Evolutionary conservation across 2,329 filamentous ascomycete genomes (phyloP).

Genomic region (Fusarium humuli): DNA sequence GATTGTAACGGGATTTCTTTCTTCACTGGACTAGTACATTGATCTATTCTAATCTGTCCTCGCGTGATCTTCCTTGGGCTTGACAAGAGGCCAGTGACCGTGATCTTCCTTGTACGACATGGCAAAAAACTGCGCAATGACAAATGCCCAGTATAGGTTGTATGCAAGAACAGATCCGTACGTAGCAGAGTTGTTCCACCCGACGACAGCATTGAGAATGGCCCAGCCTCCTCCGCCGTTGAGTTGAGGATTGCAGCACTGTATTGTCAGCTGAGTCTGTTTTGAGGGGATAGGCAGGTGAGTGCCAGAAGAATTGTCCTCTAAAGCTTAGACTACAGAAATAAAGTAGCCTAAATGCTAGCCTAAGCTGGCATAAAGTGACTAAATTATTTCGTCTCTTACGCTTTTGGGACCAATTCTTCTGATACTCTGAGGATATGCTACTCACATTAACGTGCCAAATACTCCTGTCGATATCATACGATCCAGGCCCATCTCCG

Average conservation of each 20-base stretch:
- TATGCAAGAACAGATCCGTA: constrained; percentile 89
- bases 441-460: constrained; percentile 85
- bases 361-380: too few species aligned
- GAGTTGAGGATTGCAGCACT: constrained; percentile 81
- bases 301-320: too few species aligned
- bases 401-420: too few species aligned
- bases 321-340: too few species aligned
- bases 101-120: constrained; percentile 75
- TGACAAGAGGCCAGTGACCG: constrained; percentile 61
- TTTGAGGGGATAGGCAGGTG: too few species aligned
- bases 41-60: constrained; percentile 14
- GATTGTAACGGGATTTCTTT: constrained; percentile 33
- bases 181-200: constrained; percentile 90
- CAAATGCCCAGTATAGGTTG: constrained; percentile 85
- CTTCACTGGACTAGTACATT: not conserved
- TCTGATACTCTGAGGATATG: too few species aligned
- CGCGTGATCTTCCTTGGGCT: constrained; percentile 43
- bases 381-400: too few species aligned
- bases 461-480: constrained; percentile 81
- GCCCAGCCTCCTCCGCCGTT: constrained; percentile 85
- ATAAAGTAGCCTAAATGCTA: too few species aligned
- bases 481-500: constrained; percentile 75
- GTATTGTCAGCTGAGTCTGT: not conserved
- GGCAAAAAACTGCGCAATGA: constrained; percentile 75
- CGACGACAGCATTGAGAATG: constrained; percentile 86